These are phyloP conservation scores for Crassisporium funariophilum DNA, from an alignment of 768 basidiomycete species.

Conservation along the genomic window DNA sequence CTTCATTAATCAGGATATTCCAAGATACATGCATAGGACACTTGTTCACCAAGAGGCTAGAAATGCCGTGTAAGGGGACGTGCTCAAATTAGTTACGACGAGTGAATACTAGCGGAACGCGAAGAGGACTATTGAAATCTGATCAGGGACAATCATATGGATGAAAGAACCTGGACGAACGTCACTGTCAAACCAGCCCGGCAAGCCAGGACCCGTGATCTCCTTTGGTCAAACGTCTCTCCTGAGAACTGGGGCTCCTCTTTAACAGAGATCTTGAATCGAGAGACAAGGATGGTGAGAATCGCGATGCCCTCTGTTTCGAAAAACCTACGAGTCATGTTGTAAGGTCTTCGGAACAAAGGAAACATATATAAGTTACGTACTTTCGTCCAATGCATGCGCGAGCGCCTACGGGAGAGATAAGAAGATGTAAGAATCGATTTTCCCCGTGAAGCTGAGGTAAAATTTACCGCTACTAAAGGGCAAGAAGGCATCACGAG, in stretches of 20 bases:
- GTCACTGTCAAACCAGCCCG: not conserved
- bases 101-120: not conserved
- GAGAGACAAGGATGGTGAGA: slow-evolving; percentile 42
- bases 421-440: not conserved
- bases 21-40: too few species aligned
- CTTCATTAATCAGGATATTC: too few species aligned
- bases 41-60: not conserved
- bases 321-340: slow-evolving; percentile 44
- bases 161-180: not conserved
- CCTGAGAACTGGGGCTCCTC: slow-evolving; percentile 46
- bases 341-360: too few species aligned
- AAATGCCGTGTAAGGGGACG: not conserved
- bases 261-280: slow-evolving; percentile 44
- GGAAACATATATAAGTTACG: not conserved
- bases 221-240: slow-evolving; percentile 44
- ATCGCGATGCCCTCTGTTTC: slow-evolving; percentile 47
- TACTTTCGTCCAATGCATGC: slow-evolving; percentile 28
- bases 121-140: not conserved
- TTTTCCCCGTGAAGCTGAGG: not conserved
- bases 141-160: not conserved
- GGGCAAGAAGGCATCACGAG: slow-evolving; percentile 54
- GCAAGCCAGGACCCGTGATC: slow-evolving; percentile 33
- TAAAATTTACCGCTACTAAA: slow-evolving; percentile 44
- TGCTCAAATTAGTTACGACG: not conserved
- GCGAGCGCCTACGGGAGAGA: slow-evolving; percentile 15